Evolutionary conservation across 768 basidiomycete genomes (phyloP), one percentile per base, ranked within the genome.

Genomic region (Boletus reticulatus): DNA sequence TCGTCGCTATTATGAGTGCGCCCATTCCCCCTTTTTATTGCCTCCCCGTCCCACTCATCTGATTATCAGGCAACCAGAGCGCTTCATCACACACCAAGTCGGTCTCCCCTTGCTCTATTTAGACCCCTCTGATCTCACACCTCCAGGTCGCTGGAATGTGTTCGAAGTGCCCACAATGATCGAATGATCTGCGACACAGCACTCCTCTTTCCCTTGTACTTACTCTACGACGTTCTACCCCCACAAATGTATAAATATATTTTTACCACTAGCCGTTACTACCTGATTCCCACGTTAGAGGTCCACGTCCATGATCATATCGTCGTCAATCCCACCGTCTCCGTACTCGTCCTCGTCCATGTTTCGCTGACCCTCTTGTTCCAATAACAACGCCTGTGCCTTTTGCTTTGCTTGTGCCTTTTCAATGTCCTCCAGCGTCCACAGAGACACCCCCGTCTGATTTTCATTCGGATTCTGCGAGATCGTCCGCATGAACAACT

Each of bases 391-490:
- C 41, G 79, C 82, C 19, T 87, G 78, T 46, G 82, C 88, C 68
- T 81, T 84, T 62, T 93, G 90, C 66, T 89, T 89, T 34, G 80
- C 80, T 70, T 97, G 94, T 43, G 88, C 87, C 69, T 85, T 88
- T 64, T 92, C 82, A 14, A 99, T 81, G 69, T 98, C 92, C 64
- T 94, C 92, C 37, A 98, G 73, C 19, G 93, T 92, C 97, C 97
- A 99, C 37, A 98, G 77, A 17, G 92, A 95, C 31, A 98, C 77
- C 0, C 95, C 94, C 2, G 95, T 98, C 71, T 92, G 89, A 65
- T 94, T 93, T 73, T 98, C 95, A 60, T 94, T 94, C 44, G 91
- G 91, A 65, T 95, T 96, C 74, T 99, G 97, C 13, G 96, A 98
- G 66, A 99, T 99, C n/a, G 89, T 89, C 9, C 97, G 86, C 84